phyloP scores from a whole-genome alignment of 257 asterid species.

The Jaltomata sinuosa region DNA sequence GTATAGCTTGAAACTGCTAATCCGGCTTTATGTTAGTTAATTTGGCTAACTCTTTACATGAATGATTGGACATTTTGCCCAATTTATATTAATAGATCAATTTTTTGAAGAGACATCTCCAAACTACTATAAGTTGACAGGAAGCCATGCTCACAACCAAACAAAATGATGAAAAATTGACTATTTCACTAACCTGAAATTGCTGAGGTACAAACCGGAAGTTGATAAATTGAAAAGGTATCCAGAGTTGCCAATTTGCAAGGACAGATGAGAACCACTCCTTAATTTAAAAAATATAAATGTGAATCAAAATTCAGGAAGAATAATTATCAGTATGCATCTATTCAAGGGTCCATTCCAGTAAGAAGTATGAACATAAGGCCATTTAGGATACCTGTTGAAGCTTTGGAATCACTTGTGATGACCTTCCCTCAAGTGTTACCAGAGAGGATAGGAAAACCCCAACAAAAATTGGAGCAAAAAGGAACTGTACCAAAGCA shows the following conservation, averaged over 20 bases:
- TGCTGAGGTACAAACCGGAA: conserved; percentile 92
- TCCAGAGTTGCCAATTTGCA: conserved; percentile 97
- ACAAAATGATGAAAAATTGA: neutral
- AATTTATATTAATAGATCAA: neutral
- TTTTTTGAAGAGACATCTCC: neutral
- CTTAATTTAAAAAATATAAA: conserved; percentile 16
- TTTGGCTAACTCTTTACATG: neutral
- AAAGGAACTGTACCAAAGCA: conserved; percentile 47
- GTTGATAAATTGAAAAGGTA: conserved; percentile 92
- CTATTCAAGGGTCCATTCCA: neutral
- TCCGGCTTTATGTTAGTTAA: neutral
- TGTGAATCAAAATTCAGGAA: neutral
- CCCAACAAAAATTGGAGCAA: conserved; percentile 67
- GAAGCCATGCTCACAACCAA: neutral
- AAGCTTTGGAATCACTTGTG: conserved; percentile 61
- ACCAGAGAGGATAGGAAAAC: conserved; percentile 46
- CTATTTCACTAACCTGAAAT: conserved; percentile 56
- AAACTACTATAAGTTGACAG: neutral
- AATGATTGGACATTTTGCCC: neutral
- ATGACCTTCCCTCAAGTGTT: conserved; percentile 58
- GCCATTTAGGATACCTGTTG: conserved; percentile 45
- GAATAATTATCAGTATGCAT: neutral
- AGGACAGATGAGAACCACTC: conserved; percentile 90
- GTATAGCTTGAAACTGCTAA: neutral
- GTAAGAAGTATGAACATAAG: neutral